phyloP scores from a whole-genome alignment of 202 grass and related monocot species.

The Sporobolus alterniflorus region DNA sequence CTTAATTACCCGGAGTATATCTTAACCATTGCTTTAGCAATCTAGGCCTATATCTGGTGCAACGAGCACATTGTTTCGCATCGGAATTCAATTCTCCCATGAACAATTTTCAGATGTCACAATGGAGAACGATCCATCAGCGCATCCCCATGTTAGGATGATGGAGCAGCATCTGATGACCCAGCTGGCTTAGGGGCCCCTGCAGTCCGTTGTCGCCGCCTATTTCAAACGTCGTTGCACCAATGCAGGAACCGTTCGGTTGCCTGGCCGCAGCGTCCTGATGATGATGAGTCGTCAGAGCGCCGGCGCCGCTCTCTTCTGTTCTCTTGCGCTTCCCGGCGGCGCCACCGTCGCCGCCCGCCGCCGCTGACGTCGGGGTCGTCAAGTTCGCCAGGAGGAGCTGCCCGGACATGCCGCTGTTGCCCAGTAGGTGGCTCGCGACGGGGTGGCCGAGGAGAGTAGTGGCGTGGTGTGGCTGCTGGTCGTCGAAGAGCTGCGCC shows the following conservation, averaged over 20 bases:
- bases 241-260: constrained; percentile 54
- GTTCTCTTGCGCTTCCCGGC: constrained; percentile 59
- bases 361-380: constrained; percentile 31
- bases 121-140: constrained; percentile 27
- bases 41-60: constrained; percentile 19
- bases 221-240: constrained; percentile 56
- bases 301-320: not conserved
- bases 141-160: constrained; percentile 66
- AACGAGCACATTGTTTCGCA: constrained; percentile 17
- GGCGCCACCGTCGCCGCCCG: not conserved
- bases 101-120: not conserved
- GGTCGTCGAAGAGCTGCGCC: constrained; percentile 64
- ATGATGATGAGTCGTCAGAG: not conserved
- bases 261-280: constrained; percentile 39
- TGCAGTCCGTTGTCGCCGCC: constrained; percentile 27
- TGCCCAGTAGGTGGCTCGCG: constrained; percentile 46
- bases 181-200: constrained; percentile 39
- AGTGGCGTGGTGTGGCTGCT: constrained; percentile 14
- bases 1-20: constrained; percentile 13
- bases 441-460: constrained; percentile 48
- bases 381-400: constrained; percentile 29
- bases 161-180: constrained; percentile 61
- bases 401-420: constrained; percentile 14
- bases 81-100: constrained; percentile 24
- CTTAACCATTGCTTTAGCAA: constrained; percentile 26